Conservation (phyloP, 176 grass and related monocot genomes). For the Puya raimondii region DNA sequence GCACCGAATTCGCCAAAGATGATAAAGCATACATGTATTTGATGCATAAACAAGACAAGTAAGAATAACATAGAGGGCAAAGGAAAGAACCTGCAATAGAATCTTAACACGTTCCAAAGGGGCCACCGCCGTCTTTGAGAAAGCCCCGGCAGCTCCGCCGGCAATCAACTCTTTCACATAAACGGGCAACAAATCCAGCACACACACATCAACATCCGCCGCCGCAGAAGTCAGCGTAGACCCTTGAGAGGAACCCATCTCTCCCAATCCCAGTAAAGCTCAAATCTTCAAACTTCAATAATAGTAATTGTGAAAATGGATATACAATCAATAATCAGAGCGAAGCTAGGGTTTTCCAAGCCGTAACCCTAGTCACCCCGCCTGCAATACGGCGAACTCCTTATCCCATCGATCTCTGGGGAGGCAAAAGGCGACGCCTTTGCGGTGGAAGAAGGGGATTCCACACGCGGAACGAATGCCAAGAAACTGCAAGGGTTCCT, state of each 20-base stretch:
- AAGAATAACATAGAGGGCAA: too few species aligned
- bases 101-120: slow-evolving; percentile 94
- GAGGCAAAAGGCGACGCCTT: slow-evolving; percentile 17
- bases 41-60: too few species aligned
- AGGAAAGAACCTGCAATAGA: slow-evolving; percentile 53
- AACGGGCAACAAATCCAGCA: slow-evolving; percentile 63
- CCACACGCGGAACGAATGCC: slow-evolving; percentile 2
- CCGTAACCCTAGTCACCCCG: slow-evolving; percentile 17
- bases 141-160: slow-evolving; percentile 76
- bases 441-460: neutral
- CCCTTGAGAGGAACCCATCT: slow-evolving; percentile 47
- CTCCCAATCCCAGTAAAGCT: neutral
- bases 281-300: neutral
- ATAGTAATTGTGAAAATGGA: neutral
- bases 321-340: neutral
- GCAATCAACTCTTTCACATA: slow-evolving; percentile 88
- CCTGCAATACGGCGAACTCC: slow-evolving; percentile 25
- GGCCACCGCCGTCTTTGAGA: slow-evolving; percentile 90
- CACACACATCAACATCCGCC: slow-evolving; percentile 67
- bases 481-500: slow-evolving; percentile 19
- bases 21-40: too few species aligned
- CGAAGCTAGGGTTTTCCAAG: slow-evolving; percentile 5
- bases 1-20: too few species aligned
- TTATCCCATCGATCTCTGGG: slow-evolving; percentile 46
- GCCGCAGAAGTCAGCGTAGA: slow-evolving; percentile 64